Base-by-base conservation (phyloP, 2,329 filamentous ascomycete species). In the Acrocalymma vagum region DNA sequence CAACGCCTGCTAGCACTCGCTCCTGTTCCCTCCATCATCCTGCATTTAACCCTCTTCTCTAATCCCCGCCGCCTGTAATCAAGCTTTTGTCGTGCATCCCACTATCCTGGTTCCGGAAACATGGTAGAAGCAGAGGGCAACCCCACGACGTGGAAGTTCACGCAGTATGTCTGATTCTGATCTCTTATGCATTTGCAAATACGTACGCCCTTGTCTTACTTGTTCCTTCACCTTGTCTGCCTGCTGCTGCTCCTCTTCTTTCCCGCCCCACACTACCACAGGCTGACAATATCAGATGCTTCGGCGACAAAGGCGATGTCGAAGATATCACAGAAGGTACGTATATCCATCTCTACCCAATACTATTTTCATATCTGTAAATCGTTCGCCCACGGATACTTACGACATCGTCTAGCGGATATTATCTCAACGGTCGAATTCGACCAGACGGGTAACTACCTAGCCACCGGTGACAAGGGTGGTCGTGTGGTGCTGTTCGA, bases 111-210 rank as follows among this genome's bases (percentile, higher is more conserved):
- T 50, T 34, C 35, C 42, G 45, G 48, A 64, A 93, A 87, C 79
- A 96, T 97, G 92, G 92, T 94, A 80, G 92, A 96, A 84, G 88
- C 87, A 79, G 91, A 95, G 79, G 82, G 88, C 77, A 90, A 85
- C 81, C 87, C 90, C 78, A 92, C 92, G 71, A 97, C 92, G 77
- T 97, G 93, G 93, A 97, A 97, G 82, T 97, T 97, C 79, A 97
- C 93, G 75, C 93, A 97, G 92, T 95, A 88, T 75, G 90, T 63
- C 16, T 81, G 27, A 38, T 11, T 16, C 33, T 29, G 20, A 17
- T 22, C 14, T 39, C 32, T 17, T 34, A 3, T 23, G 2, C 18
- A 9, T 31, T 11, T 18, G 7, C 6, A 15, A 9, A 9, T 20
- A 9, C 29, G 13, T 13, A 15, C 20, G 13, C 14, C 16, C 16